phyloP scores from a whole-genome alignment of 2,329 filamentous ascomycete species.

The Aaosphaeria arxii region DNA sequence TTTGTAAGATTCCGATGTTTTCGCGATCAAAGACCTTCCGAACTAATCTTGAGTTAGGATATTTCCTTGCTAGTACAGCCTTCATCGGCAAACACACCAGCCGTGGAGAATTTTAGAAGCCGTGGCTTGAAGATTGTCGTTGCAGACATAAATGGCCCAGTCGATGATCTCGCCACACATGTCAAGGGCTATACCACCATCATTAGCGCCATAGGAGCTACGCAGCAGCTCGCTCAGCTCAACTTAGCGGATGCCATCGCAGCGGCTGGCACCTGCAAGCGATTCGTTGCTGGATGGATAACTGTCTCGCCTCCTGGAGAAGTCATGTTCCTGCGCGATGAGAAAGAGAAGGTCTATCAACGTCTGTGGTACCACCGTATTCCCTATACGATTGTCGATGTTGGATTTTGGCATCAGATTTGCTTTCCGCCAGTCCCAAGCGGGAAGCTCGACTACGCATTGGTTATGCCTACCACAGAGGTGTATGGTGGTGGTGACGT shows the following conservation, averaged over 20 bases:
- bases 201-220: slow-evolving; percentile 11
- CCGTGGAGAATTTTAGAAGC: slow-evolving; percentile 38
- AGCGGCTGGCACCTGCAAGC: slow-evolving; percentile 1
- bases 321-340: slow-evolving; percentile 38
- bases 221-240: slow-evolving; percentile 1
- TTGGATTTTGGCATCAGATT: slow-evolving; percentile 59
- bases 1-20: slow-evolving; percentile 1
- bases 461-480: slow-evolving; percentile 17
- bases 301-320: slow-evolving; percentile 8
- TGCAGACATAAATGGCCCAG: slow-evolving; percentile 43
- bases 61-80: slow-evolving; percentile 49
- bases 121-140: slow-evolving; percentile 45
- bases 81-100: slow-evolving; percentile 47
- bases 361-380: slow-evolving; percentile 48
- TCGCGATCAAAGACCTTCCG: background rate
- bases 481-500: slow-evolving; percentile 48
- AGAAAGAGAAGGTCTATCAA: slow-evolving; percentile 52
- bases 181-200: slow-evolving; percentile 29
- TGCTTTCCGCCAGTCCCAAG: slow-evolving; percentile 45
- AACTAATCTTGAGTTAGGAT: slow-evolving; percentile 35
- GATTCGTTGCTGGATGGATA: slow-evolving; percentile 9
- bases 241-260: slow-evolving; percentile 6
- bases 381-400: slow-evolving; percentile 57
- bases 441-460: slow-evolving; percentile 45
- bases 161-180: slow-evolving; percentile 41